Evolutionary conservation across 2,329 filamentous ascomycete genomes (phyloP), one percentile per base, ranked within the genome.

Genomic region (Alternaria arborescens): DNA sequence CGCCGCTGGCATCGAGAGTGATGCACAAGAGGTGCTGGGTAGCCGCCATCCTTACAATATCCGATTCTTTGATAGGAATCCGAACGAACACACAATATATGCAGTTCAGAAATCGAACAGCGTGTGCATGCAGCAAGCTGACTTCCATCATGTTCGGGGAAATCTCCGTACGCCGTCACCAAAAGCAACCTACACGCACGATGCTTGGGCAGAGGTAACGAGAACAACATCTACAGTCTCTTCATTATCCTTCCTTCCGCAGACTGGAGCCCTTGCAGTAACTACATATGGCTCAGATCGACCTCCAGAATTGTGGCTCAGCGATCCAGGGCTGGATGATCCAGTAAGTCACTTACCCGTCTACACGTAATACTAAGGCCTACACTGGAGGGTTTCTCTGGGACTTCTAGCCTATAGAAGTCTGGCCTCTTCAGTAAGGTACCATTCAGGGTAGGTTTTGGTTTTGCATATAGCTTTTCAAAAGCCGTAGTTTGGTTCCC

Each of bases 261-360:
- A 60, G 2, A 73, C 74, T 1, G 67, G 74, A 3, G 71, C 71
- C 0, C 56, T 79, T 6, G 72, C 72, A 12, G 66, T 67, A 4
- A 78, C 77, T 3, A 73, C 72, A 3, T 62, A 65, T 12, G 77
- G 77, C 22, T 69, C 68, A 1, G 70, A 74, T 44, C 54, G 72
- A 3, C 63, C 72, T 1, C 74, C 77, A 3, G 64, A 64, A 26
- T 58, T 78, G 16, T 67, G 69, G 44, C 59, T 77, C 30, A 66
- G 69, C 28, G 68, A 75, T 40, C 70, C 73, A 18, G 66, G 69
- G 8, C 52, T 56, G 18, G 70, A 76, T 26, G 66, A 66, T 11
- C 72, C 70, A 16, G 58, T 60, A 57, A 57, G 58, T 60, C 10
- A 22, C 16, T 5, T n/a, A 22, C 24, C 16, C 24, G 20, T 8